A percentile compares a stretch with the other conserved stretches of the same genome.
These are phyloP conservation scores for Ceratobasidium sp. DNA, from an alignment of 1,284 basidiomycete species.

Conservation along the genomic window DNA sequence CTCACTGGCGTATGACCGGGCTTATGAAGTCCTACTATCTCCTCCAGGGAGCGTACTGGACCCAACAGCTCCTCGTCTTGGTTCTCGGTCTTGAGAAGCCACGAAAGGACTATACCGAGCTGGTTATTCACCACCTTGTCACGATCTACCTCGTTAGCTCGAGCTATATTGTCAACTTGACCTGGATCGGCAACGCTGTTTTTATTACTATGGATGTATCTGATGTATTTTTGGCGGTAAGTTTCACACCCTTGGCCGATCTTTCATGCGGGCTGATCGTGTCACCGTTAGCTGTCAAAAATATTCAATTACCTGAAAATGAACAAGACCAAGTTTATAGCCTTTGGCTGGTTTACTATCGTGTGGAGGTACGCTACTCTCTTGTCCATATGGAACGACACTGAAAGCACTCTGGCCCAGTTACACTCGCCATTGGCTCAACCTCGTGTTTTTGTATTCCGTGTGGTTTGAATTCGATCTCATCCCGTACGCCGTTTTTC, in stretches of 20 bases:
- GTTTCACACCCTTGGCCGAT: conserved; percentile 52
- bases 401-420: conserved; percentile 58
- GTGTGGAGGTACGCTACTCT: conserved; percentile 80
- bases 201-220: conserved; percentile 98
- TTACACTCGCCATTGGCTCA: conserved; percentile 96
- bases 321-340: conserved; percentile 69
- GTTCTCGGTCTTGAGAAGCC: conserved; percentile 92
- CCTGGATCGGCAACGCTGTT: conserved; percentile 85
- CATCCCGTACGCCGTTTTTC: conserved; percentile 72
- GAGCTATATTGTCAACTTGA: conserved; percentile 87
- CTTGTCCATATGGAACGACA: not conserved
- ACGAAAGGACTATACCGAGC: conserved; percentile 89
- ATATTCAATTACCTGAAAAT: conserved; percentile 85
- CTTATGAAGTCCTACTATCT: conserved; percentile 94
- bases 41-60: conserved; percentile 91
- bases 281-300: conserved; percentile 73
- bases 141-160: conserved; percentile 96
- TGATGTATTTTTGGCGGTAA: conserved; percentile 86
- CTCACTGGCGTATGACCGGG: conserved; percentile 88
- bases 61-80: conserved; percentile 91
- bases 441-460: conserved; percentile 86
- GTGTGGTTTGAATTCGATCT: conserved; percentile 85
- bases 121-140: conserved; percentile 89
- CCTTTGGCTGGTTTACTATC: conserved; percentile 75
- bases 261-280: conserved; percentile 24